Base-by-base conservation (phyloP, 2,329 filamentous ascomycete genomes). In the Alternaria burnsii region DNA sequence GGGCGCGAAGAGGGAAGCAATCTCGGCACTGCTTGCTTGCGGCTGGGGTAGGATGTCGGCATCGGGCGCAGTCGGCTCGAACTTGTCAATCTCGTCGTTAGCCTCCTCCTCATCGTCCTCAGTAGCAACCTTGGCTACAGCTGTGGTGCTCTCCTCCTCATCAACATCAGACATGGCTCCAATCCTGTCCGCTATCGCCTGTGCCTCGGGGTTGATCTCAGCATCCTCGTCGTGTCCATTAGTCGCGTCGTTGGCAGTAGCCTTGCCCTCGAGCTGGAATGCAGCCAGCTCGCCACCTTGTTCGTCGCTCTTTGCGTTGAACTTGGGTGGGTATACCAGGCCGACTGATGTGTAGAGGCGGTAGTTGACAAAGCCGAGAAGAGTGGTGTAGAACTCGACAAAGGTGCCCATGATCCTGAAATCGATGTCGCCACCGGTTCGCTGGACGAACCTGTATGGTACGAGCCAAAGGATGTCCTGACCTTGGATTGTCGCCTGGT, bases 351-450 rank as follows among this genome's bases (percentile, higher is more conserved):
- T 97, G 83, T 97, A 99, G 47, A 99, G 85, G 66, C 93, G 86
- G 85, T 93, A 99, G 85, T 99, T 97, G 81, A 98, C 89, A 74
- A 99, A 99, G 62, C 94, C 91, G 20, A 99, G 85, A 14, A 99
- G 86, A 5, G 94, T 98, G 73, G 96, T 97, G 84, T 99, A 99
- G 80, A 99, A 99, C 79, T 99, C 94, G 67, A 99, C 89, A 76
- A 99, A 99, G 5, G 95, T 99, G 61, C 93, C 94, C 95, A 99
- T 99, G 81, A 99, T 99, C 74, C 95, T 87, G 83, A 97, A 99
- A 80, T 99, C 95, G 66, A 99, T 91, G 79, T 99, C 95, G 59
- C 91, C 92, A 41, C 95, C 92, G 14, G 97, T 90, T 70, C 92
- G 87, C 84, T 99, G 95, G 75, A 98, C 97, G 82, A 99, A 99